Evolutionary conservation across 2,329 filamentous ascomycete genomes (phyloP).

Genomic region (Ceratocystis smalleyi): DNA sequence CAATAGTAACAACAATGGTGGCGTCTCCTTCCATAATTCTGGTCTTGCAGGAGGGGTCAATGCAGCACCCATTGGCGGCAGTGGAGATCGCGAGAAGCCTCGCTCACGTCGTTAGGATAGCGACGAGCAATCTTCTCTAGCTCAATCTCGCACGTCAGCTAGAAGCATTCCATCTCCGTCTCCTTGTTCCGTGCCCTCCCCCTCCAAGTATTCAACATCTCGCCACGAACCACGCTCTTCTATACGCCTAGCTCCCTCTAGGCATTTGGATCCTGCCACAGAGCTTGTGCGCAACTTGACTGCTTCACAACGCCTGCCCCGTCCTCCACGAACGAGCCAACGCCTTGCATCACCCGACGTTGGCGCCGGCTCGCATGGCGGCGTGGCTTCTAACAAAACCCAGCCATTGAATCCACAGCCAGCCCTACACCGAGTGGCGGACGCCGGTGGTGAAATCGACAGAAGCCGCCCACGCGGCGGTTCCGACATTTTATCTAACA

Average conservation of each 20-base stretch:
- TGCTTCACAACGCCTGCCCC: not conserved
- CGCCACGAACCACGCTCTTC: too few relatives aligned
- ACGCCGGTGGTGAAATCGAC: too few relatives aligned
- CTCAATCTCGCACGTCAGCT: not conserved
- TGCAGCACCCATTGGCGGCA: conserved; percentile 19
- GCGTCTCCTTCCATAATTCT: not conserved
- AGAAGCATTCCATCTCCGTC: not conserved
- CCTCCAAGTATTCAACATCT: too few relatives aligned
- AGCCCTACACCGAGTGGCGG: not conserved
- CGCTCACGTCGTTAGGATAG: conserved; percentile 22
- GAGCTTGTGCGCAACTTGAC: not conserved
- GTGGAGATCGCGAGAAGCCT: conserved; percentile 24
- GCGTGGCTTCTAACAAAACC: not conserved
- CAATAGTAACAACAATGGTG: not conserved
- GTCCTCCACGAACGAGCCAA: not conserved
- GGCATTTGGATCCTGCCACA: not conserved
- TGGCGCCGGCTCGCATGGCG: not conserved
- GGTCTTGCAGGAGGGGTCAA: conserved; percentile 14
- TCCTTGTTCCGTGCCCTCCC: not conserved
- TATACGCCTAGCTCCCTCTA: too few relatives aligned
- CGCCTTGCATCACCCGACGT: not conserved
- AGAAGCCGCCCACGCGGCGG: too few relatives aligned
- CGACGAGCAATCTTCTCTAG: conserved; percentile 1
- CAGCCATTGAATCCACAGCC: not conserved
- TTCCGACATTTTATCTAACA: too few relatives aligned